phyloP scores from a whole-genome alignment of 129 eudicot species.

The Glebionis coronaria region DNA sequence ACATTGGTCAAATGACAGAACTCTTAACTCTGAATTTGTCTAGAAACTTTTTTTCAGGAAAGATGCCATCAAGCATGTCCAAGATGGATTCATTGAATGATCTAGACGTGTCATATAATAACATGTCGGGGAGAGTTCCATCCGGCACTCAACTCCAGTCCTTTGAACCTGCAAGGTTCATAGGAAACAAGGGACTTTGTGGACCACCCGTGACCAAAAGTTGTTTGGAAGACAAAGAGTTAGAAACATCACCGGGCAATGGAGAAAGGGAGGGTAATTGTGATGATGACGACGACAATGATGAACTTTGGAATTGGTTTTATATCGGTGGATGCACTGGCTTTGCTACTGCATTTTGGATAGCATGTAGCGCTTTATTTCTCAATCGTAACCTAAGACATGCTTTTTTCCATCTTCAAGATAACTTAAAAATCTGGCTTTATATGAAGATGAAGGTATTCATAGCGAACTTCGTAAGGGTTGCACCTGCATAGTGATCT shows the following conservation, averaged over 20 bases:
- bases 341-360: constrained; percentile 18
- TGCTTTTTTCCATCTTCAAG: constrained; percentile 1
- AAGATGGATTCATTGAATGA: constrained; percentile 1
- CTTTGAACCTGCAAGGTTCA: constrained; percentile 20
- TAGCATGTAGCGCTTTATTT: constrained; percentile 12
- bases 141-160: constrained; percentile 31
- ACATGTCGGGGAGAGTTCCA: constrained; percentile 35
- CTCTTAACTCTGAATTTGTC: constrained; percentile 27
- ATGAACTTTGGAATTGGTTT: constrained; percentile 15
- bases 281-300: constrained; percentile 2
- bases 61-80: constrained; percentile 28
- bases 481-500: neutral
- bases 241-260: neutral
- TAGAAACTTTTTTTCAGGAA: constrained; percentile 20
- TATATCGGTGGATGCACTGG: constrained; percentile 22
- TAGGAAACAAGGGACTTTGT: constrained; percentile 23
- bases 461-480: neutral
- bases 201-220: constrained; percentile 26
- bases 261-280: neutral
- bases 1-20: constrained; percentile 23
- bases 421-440: constrained; percentile 2
- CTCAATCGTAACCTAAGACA: constrained; percentile 5
- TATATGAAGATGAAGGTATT: neutral
- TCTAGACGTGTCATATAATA: constrained; percentile 30
- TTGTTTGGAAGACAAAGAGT: constrained; percentile 8